Conservation (phyloP, 768 basidiomycete genomes). For the Mycena capillaripes region DNA sequence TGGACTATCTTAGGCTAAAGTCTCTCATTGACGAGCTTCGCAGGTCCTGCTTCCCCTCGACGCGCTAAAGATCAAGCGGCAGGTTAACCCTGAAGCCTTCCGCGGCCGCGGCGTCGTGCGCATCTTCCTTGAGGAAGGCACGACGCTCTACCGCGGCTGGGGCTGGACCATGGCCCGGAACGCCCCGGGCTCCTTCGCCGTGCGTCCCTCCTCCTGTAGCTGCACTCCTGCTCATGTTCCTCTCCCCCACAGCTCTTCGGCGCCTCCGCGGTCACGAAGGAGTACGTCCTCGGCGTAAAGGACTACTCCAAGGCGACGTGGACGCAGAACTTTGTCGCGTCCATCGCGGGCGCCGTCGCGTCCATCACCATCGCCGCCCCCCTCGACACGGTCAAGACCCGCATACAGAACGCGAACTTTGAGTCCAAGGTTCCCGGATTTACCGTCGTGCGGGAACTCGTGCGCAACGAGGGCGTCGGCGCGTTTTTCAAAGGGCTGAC, state of each 20-base stretch:
- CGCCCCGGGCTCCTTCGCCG: slow-evolving; percentile 95
- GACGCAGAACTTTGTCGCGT: slow-evolving; percentile 97
- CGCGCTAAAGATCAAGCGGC: slow-evolving; percentile 97
- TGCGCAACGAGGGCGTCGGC: slow-evolving; percentile 85
- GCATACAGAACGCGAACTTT: slow-evolving; percentile 99
- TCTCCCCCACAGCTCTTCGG: slow-evolving; percentile 85
- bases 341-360: slow-evolving; percentile 92
- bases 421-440: slow-evolving; percentile 86
- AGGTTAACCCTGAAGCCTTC: slow-evolving; percentile 98
- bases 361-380: slow-evolving; percentile 97
- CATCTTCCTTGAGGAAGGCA: slow-evolving; percentile 93
- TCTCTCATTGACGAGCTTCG: slow-evolving; percentile 3
- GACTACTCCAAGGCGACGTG: slow-evolving; percentile 98
- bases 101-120: slow-evolving; percentile 92
- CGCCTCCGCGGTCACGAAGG: slow-evolving; percentile 94
- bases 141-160: slow-evolving; percentile 95
- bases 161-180: slow-evolving; percentile 99
- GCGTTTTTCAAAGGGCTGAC: slow-evolving; percentile 98
- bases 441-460: slow-evolving; percentile 67
- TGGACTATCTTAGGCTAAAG: slow-evolving; percentile 20
- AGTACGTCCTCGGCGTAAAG: slow-evolving; percentile 88
- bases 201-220: slow-evolving; percentile 54
- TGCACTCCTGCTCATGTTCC: not conserved
- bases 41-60: slow-evolving; percentile 96
- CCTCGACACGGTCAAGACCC: slow-evolving; percentile 95